Conservation (phyloP, 2,329 filamentous ascomycete genomes). For the Pseudopithomyces maydicus region DNA sequence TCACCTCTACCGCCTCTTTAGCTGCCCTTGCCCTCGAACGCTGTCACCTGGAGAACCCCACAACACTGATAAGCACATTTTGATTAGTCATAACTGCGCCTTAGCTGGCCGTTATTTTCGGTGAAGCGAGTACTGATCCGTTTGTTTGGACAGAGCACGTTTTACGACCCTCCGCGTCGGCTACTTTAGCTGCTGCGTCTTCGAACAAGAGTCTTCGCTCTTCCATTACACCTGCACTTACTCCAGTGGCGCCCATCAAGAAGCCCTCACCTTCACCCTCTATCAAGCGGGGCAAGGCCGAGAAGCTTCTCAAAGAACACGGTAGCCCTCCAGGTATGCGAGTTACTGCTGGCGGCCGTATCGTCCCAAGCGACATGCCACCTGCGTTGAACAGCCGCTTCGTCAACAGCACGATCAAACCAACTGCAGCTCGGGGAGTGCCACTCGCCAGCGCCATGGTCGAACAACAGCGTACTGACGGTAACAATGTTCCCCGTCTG, state of each 20-base stretch:
- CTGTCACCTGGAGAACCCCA: neutral
- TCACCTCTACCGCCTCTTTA: neutral
- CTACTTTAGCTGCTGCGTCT: constrained; percentile 29
- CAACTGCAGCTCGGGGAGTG: constrained; percentile 26
- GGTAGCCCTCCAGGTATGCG: constrained; percentile 57
- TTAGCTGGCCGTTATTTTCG: neutral
- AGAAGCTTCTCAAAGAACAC: constrained; percentile 57
- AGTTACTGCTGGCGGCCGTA: constrained; percentile 58
- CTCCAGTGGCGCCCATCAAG: constrained; percentile 31
- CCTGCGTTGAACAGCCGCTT: constrained; percentile 37
- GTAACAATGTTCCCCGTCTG: constrained; percentile 28
- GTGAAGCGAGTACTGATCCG: constrained; percentile 9
- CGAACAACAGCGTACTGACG: constrained; percentile 25
- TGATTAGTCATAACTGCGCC: neutral
- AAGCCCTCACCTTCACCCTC: constrained; percentile 56
- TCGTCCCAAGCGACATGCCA: constrained; percentile 54
- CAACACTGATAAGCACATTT: neutral
- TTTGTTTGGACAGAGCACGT: constrained; percentile 42
- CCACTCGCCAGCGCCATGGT: constrained; percentile 29
- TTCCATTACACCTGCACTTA: constrained; percentile 21
- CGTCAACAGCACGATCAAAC: constrained; percentile 36
- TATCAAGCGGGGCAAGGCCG: constrained; percentile 55
- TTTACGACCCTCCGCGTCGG: constrained; percentile 47
- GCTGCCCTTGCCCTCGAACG: neutral
- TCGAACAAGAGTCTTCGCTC: constrained; percentile 34